Evolutionary conservation across 768 basidiomycete species (phyloP), one percentile per base, ranked within the genome.

Genomic region (Naganishia antarctica): DNA sequence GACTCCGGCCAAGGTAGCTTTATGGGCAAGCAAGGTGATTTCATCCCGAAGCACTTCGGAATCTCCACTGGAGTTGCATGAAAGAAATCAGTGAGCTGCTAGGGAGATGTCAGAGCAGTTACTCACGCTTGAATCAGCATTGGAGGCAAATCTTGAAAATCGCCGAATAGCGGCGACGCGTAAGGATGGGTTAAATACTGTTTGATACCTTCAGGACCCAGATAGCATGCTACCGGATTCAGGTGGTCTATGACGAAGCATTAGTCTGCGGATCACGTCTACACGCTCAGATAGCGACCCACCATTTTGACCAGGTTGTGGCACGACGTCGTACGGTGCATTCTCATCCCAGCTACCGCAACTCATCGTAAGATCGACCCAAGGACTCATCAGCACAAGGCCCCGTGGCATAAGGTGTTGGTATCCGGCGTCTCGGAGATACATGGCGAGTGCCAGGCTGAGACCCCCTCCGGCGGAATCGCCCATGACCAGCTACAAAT

Each of bases 311-410:
- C 73, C 71, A 0, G 78, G 78, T 29, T 70, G 62, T 16, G 78
- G 78, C 0, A 78, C 74, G 13, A 78, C 74, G 61, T 78, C 78
- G 41, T 68, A 74, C 44, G 70, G 68, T 4, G 87, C 85, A 76
- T 97, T 97, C 62, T 88, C 89, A 31, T 94, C 91, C 91, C 94
- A 98, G n/a, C 91, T 94, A 62, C 92, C 90, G 75, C 92, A 97
- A 69, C 91, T 93, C 85, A 96, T 90, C 0, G 96, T 97, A 67
- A 99, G 79, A 87, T 92, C 91, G 69, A 94, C 91, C 92, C 92
- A 97, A 4, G 92, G 92, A 25, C 88, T 91, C 84, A 98, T 86
- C 41, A 96, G 76, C 29, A 98, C 89, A 8, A 87, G 87, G 3
- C 87, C 90, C 29, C 87, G 84, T 9, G 94, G 94, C 5, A 94